Base-by-base conservation (phyloP, 345 rosid genomes). In the Noccaea caerulescens region DNA sequence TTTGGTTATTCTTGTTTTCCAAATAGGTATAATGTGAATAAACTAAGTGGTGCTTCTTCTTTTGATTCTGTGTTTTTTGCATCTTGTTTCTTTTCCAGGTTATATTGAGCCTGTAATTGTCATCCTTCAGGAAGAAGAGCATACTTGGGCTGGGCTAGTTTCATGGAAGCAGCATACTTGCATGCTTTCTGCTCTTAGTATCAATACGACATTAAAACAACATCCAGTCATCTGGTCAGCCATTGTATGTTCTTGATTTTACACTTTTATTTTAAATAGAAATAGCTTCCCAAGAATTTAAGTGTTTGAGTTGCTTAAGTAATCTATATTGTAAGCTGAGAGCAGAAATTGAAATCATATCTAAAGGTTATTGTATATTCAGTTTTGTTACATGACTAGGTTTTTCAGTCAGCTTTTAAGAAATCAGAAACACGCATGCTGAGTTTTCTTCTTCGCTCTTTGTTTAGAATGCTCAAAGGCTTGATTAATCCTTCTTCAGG, bases 221-320 rank as follows among this genome's bases (percentile, higher is more conserved):
- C 96, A 93, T 70, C 97, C 99, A 20, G 91, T 94, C 77, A 91
- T 94, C 83, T 94, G 97, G 97, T 91, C 99, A 76, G 87, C 90
- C 66, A 66, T 59, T 82, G 99, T 94, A 89, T 73, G 94, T 83
- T 85, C 68, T 62, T 71, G 63, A 69, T 73, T 72, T 62, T 66
- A 44, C 57, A 10, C 71, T 58, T 42, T 34, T 42, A 20, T 12
- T 20, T 45, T 54, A 13, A 46, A 45, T 23, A 38, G 12, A 25
- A 9, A 3, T 69, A 47, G 42, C 54, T 62, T 69, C 41, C 44
- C 58, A 44, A 45, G 46, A 53, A 68, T 56, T 56, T 11, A 60
- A 45, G 62, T 45, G 18, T n/a, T 33, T 41, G 41, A 67, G 61
- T 34, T 46, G 39, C 52, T 38, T 39, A 30, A 45, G 63, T 59